Conservation (phyloP, 768 basidiomycete species). For the Cystobasidium onofrii region DNA sequence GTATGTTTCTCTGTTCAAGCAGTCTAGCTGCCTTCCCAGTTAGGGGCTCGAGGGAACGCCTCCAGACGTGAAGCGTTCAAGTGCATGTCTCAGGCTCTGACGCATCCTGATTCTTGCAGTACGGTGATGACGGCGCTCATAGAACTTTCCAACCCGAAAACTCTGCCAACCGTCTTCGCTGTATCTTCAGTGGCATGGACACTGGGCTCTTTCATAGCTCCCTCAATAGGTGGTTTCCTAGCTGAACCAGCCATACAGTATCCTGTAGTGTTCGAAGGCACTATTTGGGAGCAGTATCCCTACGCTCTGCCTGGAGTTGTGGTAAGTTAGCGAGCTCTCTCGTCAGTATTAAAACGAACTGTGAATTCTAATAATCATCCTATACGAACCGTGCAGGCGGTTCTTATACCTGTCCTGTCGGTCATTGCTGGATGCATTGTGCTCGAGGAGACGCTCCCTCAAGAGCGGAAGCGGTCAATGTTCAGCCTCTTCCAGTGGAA, state of each 20-base stretch:
- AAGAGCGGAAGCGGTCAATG: neutral
- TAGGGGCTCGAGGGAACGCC: no score
- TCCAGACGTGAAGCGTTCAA: no score
- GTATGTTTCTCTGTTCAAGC: neutral
- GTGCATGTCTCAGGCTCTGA: no score
- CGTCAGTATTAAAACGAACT: no score
- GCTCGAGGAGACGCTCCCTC: neutral
- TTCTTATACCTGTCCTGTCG: neutral
- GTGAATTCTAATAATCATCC: no score
- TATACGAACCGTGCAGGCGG: neutral
- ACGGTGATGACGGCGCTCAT: neutral
- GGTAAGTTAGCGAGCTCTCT: neutral
- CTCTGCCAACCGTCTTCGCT: neutral
- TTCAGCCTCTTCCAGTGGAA: neutral
- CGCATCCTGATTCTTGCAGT: neutral
- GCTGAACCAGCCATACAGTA: neutral
- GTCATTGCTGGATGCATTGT: neutral
- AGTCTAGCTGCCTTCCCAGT: neutral
- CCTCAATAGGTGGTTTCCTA: neutral
- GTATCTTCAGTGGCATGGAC: neutral
- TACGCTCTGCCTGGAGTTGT: neutral
- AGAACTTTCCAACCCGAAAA: neutral
- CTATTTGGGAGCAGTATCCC: neutral
- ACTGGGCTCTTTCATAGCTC: neutral
- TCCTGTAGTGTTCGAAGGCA: neutral